Base-by-base conservation (phyloP, 2,329 filamentous ascomycete species). In the Aspergillus latus region DNA sequence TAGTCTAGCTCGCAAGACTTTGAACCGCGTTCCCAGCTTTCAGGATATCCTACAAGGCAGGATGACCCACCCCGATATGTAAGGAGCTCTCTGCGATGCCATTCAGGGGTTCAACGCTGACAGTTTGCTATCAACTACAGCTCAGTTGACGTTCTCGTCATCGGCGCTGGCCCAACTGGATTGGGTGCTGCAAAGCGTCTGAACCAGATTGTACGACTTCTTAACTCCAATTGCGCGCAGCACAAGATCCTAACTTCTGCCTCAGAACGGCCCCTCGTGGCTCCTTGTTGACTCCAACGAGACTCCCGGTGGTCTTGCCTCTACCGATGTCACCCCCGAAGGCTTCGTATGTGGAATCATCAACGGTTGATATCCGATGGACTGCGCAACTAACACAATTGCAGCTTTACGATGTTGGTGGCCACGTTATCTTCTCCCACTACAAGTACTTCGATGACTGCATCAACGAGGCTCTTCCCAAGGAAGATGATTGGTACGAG, bases 381-480 rank as follows among this genome's bases (percentile, higher is more conserved):
- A 49, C 11, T 57, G 29, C 16, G 11, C 42, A 9, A 47, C 63
- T 63, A 49, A 66, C 59, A 30, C 57, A 57, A 58, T 59, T 39
- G 48, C 71, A 96, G 93, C 86, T 99, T 69, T 99, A 97, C 84
- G 94, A 99, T 79, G 94, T 99, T 68, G 92, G 92, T 74, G 92
- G 92, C 68, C 92, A 97, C 79, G 92, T 97, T 79, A 97, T 97
- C 80, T 97, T 97, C 85, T 97, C 92, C 68, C 92, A 97, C 85
- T 99, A 99, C 88, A 97, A 97, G 82, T 99, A 99, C 86, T 99
- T 99, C 76, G 94, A 99, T 80, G 94, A 99, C 82, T 95, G 90
- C 82, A 88, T 99, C 74, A 85, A 97, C 76, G 94, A 99, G 83
- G 94, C 94, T 52, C 87, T 99, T 42, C 94, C 94, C 69, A 91